Evolutionary conservation across 2,329 filamentous ascomycete genomes (phyloP), one percentile per base, ranked within the genome.

Genomic region (Sporothrix humicola): DNA sequence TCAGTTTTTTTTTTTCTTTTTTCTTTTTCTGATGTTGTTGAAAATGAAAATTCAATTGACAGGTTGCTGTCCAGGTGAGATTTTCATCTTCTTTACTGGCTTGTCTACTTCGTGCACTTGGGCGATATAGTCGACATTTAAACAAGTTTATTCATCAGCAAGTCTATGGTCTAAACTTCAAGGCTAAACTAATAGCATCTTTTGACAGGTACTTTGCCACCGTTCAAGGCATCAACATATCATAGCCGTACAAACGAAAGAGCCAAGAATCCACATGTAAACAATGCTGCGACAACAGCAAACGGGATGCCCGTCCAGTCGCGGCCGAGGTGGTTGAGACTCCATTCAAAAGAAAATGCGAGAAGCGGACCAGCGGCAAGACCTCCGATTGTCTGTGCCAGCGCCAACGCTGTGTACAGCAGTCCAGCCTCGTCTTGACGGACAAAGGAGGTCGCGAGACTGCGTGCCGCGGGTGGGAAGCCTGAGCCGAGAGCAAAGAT

Each of bases 271-370:
- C 50, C 66, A 56, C 26, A 69, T 17, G 66, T 50, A 56, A 69
- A 69, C 10, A 69, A n/a, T 12, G 26, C 48, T 5, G 48, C 66
- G 4, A 69, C 66, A 69, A 69, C 20, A 12, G 26, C 66, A 69
- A 69, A 69, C 5, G 66, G 50, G 6, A 69, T 69, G 66, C 66
- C 66, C 17, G 50, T 69, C 66, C 66, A 69, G 15, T 44, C 50
- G 9, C 13, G 66, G 31, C 66, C 66, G 3, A 56, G 50, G 12
- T 42, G 66, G 42, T 65, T 65, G 26, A 69, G 2, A 9, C 66
- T 20, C 66, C 66, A 56, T 44, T 69, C 31, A 15, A 69, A 69
- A 8, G 50, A 69, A 15, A 69, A 13, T 6, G 65, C 46, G 42
- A 69, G 65, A 12, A 66, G n/a, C 3, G 61, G 61, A 6, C 61